These are phyloP conservation scores for Polychaeton citri DNA, from an alignment of 2,329 filamentous ascomycete genomes.

Conservation along the genomic window DNA sequence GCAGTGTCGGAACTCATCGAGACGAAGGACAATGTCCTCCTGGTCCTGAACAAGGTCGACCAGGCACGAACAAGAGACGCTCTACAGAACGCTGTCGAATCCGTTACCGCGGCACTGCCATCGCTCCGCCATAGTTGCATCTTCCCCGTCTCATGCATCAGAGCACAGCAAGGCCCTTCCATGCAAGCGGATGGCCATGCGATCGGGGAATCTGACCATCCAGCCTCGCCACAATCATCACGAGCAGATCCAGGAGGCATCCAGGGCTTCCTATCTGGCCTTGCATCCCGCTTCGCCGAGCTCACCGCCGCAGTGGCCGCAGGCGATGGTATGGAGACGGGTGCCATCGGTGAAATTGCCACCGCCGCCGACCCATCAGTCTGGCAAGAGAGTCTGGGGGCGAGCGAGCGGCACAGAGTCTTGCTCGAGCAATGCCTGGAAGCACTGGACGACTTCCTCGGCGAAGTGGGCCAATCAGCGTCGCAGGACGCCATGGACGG, in stretches of 20 bases:
- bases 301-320: slow-evolving; percentile 47
- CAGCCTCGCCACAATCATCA: background rate
- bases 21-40: slow-evolving; percentile 39
- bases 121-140: slow-evolving; percentile 33
- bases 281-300: slow-evolving; percentile 53
- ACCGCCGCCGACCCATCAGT: slow-evolving; percentile 45
- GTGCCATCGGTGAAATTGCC: slow-evolving; percentile 19
- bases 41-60: slow-evolving; percentile 50
- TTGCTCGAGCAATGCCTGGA: slow-evolving; percentile 60
- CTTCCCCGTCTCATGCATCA: slow-evolving; percentile 58
- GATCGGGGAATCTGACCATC: slow-evolving; percentile 1
- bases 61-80: slow-evolving; percentile 25
- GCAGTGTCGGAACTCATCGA: slow-evolving; percentile 38
- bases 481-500: slow-evolving; percentile 2
- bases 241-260: slow-evolving; percentile 49
- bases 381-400: slow-evolving; percentile 73
- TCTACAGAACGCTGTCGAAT: slow-evolving; percentile 6
- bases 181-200: background rate
- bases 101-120: slow-evolving; percentile 28
- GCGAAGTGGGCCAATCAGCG: slow-evolving; percentile 31
- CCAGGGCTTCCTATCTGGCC: slow-evolving; percentile 50
- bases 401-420: slow-evolving; percentile 77
- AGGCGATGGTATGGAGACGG: slow-evolving; percentile 9
- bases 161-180: slow-evolving; percentile 3
- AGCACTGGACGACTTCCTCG: slow-evolving; percentile 62